Percentiles rank a stretch among this genome's conserved stretches.
Conservation (phyloP, 805 yeast species). For the Yarrowia keelungensis region DNA sequence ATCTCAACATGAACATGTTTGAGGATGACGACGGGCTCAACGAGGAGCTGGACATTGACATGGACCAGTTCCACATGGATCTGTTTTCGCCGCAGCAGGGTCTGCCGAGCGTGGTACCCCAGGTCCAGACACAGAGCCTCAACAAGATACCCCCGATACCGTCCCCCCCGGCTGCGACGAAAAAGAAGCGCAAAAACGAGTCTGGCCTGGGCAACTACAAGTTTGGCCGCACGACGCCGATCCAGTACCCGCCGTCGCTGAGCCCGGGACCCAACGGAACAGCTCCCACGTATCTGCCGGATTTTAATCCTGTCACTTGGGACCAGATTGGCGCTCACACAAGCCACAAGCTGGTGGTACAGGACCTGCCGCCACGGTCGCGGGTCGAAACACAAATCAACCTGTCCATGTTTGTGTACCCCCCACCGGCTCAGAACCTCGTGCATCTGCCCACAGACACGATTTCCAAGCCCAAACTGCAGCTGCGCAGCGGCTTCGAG, state of each 20-base stretch:
- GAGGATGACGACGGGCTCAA: constrained; percentile 34
- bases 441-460: constrained; percentile 87
- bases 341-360: constrained; percentile 40
- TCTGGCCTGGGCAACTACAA: constrained; percentile 17
- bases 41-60: constrained; percentile 30
- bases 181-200: constrained; percentile 28
- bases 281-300: constrained; percentile 23
- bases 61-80: constrained; percentile 37
- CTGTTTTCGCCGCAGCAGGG: constrained; percentile 32
- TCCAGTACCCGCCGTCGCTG: constrained; percentile 11
- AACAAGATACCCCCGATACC: too few species aligned
- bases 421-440: constrained; percentile 76
- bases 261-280: neutral
- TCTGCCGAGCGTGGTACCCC: neutral
- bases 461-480: constrained; percentile 84
- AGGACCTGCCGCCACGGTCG: constrained; percentile 76
- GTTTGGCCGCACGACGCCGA: constrained; percentile 28
- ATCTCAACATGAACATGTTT: constrained; percentile 44
- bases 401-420: constrained; percentile 68
- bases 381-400: constrained; percentile 97
- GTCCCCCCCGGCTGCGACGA: neutral
- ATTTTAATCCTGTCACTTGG: constrained; percentile 17
- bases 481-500: constrained; percentile 55
- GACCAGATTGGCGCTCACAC: constrained; percentile 25
- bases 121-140: neutral